phyloP scores from a whole-genome alignment of 2,329 filamentous ascomycete genomes.

The Sporothrix pseudoabietina region DNA sequence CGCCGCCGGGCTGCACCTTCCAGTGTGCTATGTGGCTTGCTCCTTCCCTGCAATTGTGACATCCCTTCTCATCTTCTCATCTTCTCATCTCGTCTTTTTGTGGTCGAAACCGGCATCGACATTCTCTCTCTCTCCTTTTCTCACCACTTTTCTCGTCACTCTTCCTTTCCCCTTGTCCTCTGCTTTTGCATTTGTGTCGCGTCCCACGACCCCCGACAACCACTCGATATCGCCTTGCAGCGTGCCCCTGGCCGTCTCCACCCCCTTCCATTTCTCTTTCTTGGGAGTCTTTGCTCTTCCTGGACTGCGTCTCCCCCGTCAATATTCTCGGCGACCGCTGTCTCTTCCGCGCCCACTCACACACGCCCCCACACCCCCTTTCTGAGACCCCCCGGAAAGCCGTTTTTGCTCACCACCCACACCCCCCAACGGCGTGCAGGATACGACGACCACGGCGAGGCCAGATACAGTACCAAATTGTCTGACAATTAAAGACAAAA shows the following conservation, averaged over 20 bases:
- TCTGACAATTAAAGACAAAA: background rate
- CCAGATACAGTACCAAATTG: slow-evolving; percentile 19
- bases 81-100: slow-evolving; percentile 14
- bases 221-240: slow-evolving; percentile 21
- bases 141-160: background rate
- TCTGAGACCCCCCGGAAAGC: slow-evolving; percentile 11
- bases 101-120: background rate
- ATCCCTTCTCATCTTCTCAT: background rate
- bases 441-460: background rate
- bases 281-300: background rate
- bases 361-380: slow-evolving; percentile 28
- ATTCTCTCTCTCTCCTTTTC: background rate
- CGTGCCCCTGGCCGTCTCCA: slow-evolving; percentile 10
- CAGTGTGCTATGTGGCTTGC: background rate
- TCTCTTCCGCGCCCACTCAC: slow-evolving; percentile 25
- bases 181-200: slow-evolving; percentile 6
- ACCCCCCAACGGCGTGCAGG: slow-evolving; percentile 3
- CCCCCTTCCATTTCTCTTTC: slow-evolving; percentile 27
- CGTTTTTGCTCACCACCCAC: slow-evolving; percentile 16
- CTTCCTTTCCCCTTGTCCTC: background rate
- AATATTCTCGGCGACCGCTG: slow-evolving; percentile 21
- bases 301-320: slow-evolving; percentile 16
- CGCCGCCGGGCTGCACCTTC: background rate
- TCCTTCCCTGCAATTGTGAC: slow-evolving; percentile 17
- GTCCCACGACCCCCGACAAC: slow-evolving; percentile 20